Conservation (phyloP, 1,284 basidiomycete genomes). For the Sanghuangporus baumii region DNA sequence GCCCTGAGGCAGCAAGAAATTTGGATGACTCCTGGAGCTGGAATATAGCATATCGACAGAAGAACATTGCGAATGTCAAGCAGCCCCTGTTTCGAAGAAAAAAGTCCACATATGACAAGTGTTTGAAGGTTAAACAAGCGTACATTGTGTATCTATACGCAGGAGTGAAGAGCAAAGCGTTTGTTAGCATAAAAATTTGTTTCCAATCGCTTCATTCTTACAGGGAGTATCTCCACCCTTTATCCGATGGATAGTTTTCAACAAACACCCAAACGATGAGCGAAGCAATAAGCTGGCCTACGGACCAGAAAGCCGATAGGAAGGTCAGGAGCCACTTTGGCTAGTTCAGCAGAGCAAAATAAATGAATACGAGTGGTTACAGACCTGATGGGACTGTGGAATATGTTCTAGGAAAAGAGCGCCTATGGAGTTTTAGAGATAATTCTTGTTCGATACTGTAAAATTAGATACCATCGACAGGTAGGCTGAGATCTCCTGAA, state of each 20-base stretch:
- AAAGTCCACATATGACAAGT: too few relatives aligned
- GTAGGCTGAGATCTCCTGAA: conserved; percentile 30
- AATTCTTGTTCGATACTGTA: not conserved
- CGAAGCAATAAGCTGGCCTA: conserved; percentile 51
- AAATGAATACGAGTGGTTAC: not conserved
- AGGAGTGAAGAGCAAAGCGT: not conserved
- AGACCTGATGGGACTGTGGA: conserved; percentile 45
- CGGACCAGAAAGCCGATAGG: conserved; percentile 60
- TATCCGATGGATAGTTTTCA: conserved; percentile 39
- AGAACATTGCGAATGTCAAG: conserved; percentile 41
- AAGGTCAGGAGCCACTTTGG: conserved; percentile 51
- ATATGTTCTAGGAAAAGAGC: conserved; percentile 54
- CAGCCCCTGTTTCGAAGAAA: conserved; percentile 29
- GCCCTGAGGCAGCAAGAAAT: conserved; percentile 49
- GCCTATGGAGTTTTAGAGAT: conserved; percentile 25
- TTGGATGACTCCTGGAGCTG: conserved; percentile 57
- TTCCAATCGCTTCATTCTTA: conserved; percentile 25
- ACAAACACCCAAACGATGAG: conserved; percentile 48
- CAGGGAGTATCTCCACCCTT: conserved; percentile 61
- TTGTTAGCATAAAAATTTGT: not conserved
- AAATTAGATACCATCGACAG: conserved; percentile 41
- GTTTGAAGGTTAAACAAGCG: conserved; percentile 14
- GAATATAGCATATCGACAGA: conserved; percentile 40
- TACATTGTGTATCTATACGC: conserved; percentile 34
- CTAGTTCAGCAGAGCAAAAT: not conserved